These are phyloP conservation scores for Scedosporium apiospermum DNA, from an alignment of 2,329 filamentous ascomycete species.

Conservation along the genomic window DNA sequence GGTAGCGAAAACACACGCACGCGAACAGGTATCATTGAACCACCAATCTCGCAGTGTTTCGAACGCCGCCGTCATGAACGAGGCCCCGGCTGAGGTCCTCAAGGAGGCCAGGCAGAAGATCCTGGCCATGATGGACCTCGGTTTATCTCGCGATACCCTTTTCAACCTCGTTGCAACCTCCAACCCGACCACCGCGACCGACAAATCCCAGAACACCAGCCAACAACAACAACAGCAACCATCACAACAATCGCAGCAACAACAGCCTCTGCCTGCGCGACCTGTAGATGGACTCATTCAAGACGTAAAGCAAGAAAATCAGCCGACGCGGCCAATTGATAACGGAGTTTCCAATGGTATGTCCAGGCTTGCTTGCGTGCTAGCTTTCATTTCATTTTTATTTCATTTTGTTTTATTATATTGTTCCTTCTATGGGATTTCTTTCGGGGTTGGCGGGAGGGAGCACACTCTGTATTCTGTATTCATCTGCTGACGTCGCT, in stretches of 20 bases:
- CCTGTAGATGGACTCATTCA: neutral
- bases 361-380: neutral
- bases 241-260: constrained; percentile 9
- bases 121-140: constrained; percentile 34
- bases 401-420: neutral
- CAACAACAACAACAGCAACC: constrained; percentile 10
- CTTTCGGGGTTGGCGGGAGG: too few species aligned
- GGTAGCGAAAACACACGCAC: neutral
- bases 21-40: neutral
- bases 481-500: too few species aligned
- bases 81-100: constrained; percentile 32
- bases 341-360: neutral
- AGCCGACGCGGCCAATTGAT: neutral
- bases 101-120: constrained; percentile 35
- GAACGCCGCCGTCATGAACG: constrained; percentile 6
- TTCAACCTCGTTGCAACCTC: constrained; percentile 12
- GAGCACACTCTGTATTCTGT: too few species aligned
- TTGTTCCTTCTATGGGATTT: too few species aligned
- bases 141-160: constrained; percentile 30
- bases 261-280: constrained; percentile 9
- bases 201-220: neutral
- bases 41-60: neutral
- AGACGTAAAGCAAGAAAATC: constrained; percentile 4
- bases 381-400: neutral
- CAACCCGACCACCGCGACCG: constrained; percentile 6